Evolutionary conservation across 441 rosid genomes (phyloP), one percentile per base, ranked within the genome.

Genomic region (Codiaeum variegatum): DNA sequence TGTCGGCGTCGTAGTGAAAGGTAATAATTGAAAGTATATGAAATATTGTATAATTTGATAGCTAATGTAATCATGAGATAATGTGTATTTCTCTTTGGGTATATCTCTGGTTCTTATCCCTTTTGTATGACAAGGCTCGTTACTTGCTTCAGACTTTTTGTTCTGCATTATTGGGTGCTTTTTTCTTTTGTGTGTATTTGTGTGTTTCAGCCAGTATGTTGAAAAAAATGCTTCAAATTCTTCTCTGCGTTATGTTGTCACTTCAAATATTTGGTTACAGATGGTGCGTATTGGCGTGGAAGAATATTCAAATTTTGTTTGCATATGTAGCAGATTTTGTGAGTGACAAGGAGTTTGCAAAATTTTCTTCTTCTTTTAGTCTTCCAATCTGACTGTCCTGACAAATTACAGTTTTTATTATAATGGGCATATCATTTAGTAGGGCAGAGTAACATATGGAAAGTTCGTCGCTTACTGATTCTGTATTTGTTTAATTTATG

Each of bases 1-100:
- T 86, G 90, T 77, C 94, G 99, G 67, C 82, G 40, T 56, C 91
- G 88, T 67, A 76, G 75, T 81, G 96, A 94, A 73, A 92, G 99
- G 99, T 94, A 94, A 79, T 70, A 52, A 62, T 73, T 51, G 69
- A n/a, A 60, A 21, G 23, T 54, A 10, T 71, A 31, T 1, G 40
- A 21, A 26, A 34, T 36, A 38, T 72, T 47, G 31, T 23, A 67
- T 28, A 59, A 42, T 46, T 44, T 36, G 3, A 36, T 66, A 23
- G 10, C 11, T 28, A 47, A 46, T 69, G 55, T 42, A 6, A 26
- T 19, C 49, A 0, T 31, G 31, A n/a, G 38, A 28, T 23, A n/a
- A n/a, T 71, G 28, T 66, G 19, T 52, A 36, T 42, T 51, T 44
- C 19, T 56, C 38, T 58, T 34, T 54, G 51, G 26, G 32, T 40